phyloP scores from a whole-genome alignment of 1,139 yeast species.

The Hemisphaericaspora subhashii region DNA sequence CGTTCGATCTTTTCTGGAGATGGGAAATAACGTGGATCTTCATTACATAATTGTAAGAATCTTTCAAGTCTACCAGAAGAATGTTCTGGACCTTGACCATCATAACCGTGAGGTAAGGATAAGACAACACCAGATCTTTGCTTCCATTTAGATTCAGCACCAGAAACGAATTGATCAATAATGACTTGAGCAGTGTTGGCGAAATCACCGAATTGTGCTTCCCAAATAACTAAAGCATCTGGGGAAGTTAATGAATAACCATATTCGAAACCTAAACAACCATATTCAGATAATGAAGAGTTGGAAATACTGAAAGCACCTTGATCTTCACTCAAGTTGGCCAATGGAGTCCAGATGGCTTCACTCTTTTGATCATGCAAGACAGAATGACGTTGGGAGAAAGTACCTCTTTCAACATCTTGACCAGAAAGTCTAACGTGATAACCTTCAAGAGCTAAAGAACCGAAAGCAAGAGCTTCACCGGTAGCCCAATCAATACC shows the following conservation, averaged over 20 bases:
- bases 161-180: constrained; percentile 93
- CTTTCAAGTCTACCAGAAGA: constrained; percentile 98
- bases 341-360: constrained; percentile 78
- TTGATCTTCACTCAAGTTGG: constrained; percentile 75
- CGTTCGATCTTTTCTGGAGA: constrained; percentile 82
- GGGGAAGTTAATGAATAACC: constrained; percentile 98
- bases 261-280: constrained; percentile 98
- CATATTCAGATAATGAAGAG: constrained; percentile 98
- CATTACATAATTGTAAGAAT: constrained; percentile 93
- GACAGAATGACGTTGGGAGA: constrained; percentile 99
- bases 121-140: constrained; percentile 96
- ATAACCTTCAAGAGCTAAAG: constrained; percentile 88
- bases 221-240: constrained; percentile 96
- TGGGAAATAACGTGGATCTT: constrained; percentile 95
- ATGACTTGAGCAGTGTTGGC: constrained; percentile 99
- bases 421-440: constrained; percentile 98
- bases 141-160: constrained; percentile 98
- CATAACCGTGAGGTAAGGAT: constrained; percentile 98
- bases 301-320: constrained; percentile 87
- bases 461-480: constrained; percentile 97
- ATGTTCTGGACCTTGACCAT: constrained; percentile 99
- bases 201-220: constrained; percentile 99
- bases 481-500: constrained; percentile 99
- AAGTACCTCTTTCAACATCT: constrained; percentile 99
- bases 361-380: constrained; percentile 94